These are phyloP conservation scores for Acanthamoeba culbertsoni DNA, from an alignment of 208 protist species.

Conservation along the genomic window DNA sequence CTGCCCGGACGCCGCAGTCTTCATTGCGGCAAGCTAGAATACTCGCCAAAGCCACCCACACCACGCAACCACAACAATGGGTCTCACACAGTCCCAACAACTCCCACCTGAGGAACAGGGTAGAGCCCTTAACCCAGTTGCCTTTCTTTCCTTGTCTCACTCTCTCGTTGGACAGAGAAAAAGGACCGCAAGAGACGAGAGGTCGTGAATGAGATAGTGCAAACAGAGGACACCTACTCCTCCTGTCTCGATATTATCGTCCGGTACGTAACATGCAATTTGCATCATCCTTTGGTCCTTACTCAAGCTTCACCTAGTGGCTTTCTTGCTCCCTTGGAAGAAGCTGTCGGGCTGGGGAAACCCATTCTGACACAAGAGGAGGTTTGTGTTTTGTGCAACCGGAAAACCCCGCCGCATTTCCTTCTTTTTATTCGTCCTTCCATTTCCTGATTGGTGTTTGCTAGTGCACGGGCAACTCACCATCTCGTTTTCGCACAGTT, in stretches of 20 bases:
- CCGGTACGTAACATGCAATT: not conserved
- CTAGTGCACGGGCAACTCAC: not conserved
- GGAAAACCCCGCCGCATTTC: not conserved
- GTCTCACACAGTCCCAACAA: not conserved
- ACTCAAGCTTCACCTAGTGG: not conserved
- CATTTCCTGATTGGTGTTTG: not conserved
- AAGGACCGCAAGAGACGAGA: not conserved
- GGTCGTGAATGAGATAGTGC: slow-evolving; percentile 28
- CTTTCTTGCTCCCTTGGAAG: not conserved
- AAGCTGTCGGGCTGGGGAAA: not conserved
- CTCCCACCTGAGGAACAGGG: not conserved
- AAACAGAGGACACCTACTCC: slow-evolving; percentile 4
- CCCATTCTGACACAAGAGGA: not conserved
- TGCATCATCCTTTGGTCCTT: not conserved
- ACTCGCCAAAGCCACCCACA: not conserved
- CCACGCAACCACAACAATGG: not conserved
- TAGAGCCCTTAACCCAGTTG: not conserved
- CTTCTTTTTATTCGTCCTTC: not conserved
- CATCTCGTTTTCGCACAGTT: no score
- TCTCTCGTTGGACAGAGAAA: not conserved
- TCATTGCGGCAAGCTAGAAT: not conserved
- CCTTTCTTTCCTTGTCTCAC: not conserved
- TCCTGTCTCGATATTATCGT: slow-evolving; percentile 11
- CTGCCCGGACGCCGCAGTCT: not conserved
- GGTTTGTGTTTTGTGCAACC: not conserved